Base-by-base conservation (phyloP, 2,329 filamentous ascomycete genomes). In the Paracamarosporium sp. region DNA sequence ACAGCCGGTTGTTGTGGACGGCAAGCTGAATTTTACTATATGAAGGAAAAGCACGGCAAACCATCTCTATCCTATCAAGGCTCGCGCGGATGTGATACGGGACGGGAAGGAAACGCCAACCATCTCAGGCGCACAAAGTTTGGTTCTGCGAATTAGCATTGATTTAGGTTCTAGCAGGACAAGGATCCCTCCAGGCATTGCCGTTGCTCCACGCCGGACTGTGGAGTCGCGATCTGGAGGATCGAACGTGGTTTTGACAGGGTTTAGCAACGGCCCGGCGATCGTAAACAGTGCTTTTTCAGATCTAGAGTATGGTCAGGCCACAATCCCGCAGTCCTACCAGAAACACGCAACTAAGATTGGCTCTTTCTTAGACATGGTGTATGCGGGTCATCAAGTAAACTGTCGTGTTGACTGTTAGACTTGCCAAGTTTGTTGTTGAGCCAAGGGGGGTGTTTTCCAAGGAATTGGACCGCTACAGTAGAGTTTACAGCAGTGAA, bases 331-430 rank as follows among this genome's bases (percentile, higher is more conserved):
- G 13, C 31, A 17, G 17, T 33, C 20, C 6, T 53, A 13, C 25
- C 20, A 28, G 15, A 13, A 31, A 41, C 7, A 47, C 22, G n/a
- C 43, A 40, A 17, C 24, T 40, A 36, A 20, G 13, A 15, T 8
- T 20, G 50, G 50, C 50, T 35, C 12, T 5, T 17, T 24, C 50
- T 53, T 30, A 45, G 31, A 51, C 47, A 50, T 50, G 48, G 48
- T 36, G 48, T 22, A 25, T 31, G 48, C n/a, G 25, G 27, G 35
- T 3, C 35, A 41, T 17, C 22, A 25, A 17, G 36, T 30, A 51
- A 51, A 41, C 25, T n/a, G 13, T 33, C 13, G 28, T 13, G 15
- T 22, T 15, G 25, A n/a, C 41, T 12, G 40, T 17, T 45, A 15
- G 20, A 30, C 30, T 33, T 38, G 46, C 46, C 31, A 12, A 50